Evolutionary conservation across 2,329 filamentous ascomycete species (phyloP).

Genomic region (Allantophomopsis cytisporea): DNA sequence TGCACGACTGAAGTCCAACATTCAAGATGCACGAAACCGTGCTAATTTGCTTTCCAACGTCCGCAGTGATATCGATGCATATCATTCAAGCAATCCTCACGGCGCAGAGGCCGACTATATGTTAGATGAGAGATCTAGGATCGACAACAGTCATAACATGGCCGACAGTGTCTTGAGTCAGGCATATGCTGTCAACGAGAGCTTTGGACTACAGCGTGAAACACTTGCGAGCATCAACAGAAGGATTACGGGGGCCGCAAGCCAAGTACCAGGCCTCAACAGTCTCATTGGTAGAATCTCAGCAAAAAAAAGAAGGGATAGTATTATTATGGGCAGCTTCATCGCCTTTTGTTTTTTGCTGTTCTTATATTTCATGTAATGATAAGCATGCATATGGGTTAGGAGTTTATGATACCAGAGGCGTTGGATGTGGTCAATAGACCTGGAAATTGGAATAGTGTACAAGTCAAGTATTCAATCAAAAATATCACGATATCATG

Average conservation of each 20-base stretch:
- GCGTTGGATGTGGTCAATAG: constrained; percentile 11
- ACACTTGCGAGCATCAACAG: constrained; percentile 80
- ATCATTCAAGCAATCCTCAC: constrained; percentile 69
- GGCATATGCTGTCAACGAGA: constrained; percentile 93
- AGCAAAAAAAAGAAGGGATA: constrained; percentile 86
- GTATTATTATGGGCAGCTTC: constrained; percentile 82
- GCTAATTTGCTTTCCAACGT: constrained; percentile 86
- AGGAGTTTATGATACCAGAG: constrained; percentile 10
- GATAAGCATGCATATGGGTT: constrained; percentile 4
- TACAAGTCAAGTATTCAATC: constrained; percentile 18
- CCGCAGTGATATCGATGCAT: constrained; percentile 81
- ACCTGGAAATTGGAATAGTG: constrained; percentile 7
- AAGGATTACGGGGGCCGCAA: constrained; percentile 77
- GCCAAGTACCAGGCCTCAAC: constrained; percentile 87
- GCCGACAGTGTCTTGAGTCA: constrained; percentile 85
- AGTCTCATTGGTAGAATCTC: constrained; percentile 85
- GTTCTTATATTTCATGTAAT: constrained; percentile 65
- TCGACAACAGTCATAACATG: constrained; percentile 84
- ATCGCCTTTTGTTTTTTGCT: constrained; percentile 86
- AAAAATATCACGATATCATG: constrained; percentile 9
- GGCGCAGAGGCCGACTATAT: constrained; percentile 92
- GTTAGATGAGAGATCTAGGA: constrained; percentile 72
- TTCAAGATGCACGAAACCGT: constrained; percentile 69
- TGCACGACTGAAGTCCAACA: constrained; percentile 54
- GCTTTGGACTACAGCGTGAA: constrained; percentile 76